A percentile compares a stretch with the other conserved stretches of the same genome.
These are phyloP conservation scores for Sphagnum magellanicum DNA, from an alignment of 228 moss, liverwort and hornwort genomes.

Conservation along the genomic window DNA sequence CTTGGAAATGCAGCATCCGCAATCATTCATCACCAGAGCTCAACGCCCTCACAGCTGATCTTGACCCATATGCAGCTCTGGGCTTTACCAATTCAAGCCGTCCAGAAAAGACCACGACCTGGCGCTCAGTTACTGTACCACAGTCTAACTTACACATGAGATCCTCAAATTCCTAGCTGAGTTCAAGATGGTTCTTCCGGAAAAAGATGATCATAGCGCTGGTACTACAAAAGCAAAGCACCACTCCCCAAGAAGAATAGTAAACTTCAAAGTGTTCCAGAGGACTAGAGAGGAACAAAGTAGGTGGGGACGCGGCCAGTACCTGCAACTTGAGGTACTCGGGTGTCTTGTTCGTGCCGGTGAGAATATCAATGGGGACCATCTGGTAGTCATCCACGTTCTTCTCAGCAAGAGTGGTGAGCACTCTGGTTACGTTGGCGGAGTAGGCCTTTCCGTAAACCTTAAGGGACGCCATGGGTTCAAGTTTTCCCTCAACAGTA, in stretches of 20 bases:
- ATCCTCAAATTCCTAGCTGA: no score
- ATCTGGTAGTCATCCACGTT: conserved; percentile 9
- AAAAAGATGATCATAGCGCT: neutral
- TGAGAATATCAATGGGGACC: conserved; percentile 3
- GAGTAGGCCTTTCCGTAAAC: conserved; percentile 15
- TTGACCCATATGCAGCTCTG: no score
- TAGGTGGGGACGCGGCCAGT: neutral
- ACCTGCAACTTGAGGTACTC: conserved; percentile 12
- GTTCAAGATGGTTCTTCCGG: no score
- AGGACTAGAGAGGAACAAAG: neutral
- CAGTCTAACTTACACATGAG: no score
- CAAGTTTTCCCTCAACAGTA: no score
- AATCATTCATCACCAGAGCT: neutral
- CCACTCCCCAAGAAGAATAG: neutral
- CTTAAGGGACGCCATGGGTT: conserved; percentile 3
- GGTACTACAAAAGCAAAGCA: neutral
- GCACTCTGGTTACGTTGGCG: conserved; percentile 7
- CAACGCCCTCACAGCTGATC: neutral
- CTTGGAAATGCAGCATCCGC: neutral
- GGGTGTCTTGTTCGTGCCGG: conserved; percentile 6
- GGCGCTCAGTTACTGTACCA: no score
- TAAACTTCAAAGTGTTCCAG: neutral
- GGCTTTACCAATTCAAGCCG: no score
- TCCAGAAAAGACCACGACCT: no score
- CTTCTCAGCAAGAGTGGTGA: conserved; percentile 16